Evolutionary conservation across 306 rosid genomes (phyloP), one percentile per base, ranked within the genome.

Genomic region (Trifolium repens): DNA sequence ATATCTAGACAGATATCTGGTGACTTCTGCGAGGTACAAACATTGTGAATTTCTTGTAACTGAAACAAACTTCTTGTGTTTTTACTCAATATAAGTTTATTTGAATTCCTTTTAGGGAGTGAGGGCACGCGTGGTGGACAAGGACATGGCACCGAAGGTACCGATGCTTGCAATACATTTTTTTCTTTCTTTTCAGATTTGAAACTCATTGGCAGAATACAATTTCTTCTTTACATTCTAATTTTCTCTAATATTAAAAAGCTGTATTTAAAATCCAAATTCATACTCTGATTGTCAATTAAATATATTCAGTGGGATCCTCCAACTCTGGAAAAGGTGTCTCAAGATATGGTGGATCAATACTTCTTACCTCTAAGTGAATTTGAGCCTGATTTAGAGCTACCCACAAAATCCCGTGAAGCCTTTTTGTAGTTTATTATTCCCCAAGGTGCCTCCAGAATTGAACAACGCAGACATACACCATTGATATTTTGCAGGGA

Each of bases 131-230:
- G 43, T 94, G 81, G 91, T 94, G 76, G 96, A 94, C 81, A 91
- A 84, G 78, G 97, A 94, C 84, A 60, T 80, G 65, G 83, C 84
- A 40, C 97, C 97, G 15, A 91, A 91, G 98, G 97, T 94, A 88
- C n/a, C 13, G 5, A 58, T 32, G 0, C 6, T 75, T 69, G 11
- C 24, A 22, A 9, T 44, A 37, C 75, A 37, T n/a, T n/a, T 42
- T 64, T 17, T 46, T 46, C 2, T 46, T 14, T 4, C 8, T 66
- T 46, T 5, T 4, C 8, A 66, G 42, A 3, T 35, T 30, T 60
- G 9, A 39, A 53, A 34, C 17, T 67, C 59, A 53, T 34, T 54
- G 53, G 65, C 35, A 46, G 6, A 2, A 13, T 58, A 39, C 32
- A 34, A 32, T 60, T 42, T 63, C 54, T 52, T 67, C 67, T 11